A percentile compares a stretch with the other conserved stretches of the same genome.
phyloP scores from a whole-genome alignment of 345 rosid genomes.

The Toxicodendron radicans region DNA sequence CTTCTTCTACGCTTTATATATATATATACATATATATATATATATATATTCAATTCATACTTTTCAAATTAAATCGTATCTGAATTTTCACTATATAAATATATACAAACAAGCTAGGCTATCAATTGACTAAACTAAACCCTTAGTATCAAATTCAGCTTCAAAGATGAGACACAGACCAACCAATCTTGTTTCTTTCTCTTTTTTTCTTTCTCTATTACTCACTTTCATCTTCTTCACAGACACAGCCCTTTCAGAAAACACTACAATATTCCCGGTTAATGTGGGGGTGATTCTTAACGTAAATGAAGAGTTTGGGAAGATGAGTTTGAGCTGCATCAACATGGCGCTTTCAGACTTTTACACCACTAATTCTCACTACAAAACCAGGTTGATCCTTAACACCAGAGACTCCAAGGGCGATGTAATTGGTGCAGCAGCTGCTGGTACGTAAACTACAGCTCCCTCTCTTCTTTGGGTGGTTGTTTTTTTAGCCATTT shows the following conservation, averaged over 20 bases:
- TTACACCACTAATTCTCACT: conserved; percentile 32
- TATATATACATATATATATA: too few relatives aligned
- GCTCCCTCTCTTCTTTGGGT: not conserved
- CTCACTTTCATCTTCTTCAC: not conserved
- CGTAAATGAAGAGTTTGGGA: conserved; percentile 20
- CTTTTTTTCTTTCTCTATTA: not conserved
- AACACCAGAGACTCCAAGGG: conserved; percentile 37
- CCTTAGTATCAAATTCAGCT: not conserved
- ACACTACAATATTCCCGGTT: conserved; percentile 27
- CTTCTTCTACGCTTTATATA: too few relatives aligned
- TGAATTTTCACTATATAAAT: not conserved
- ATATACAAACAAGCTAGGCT: too few relatives aligned
- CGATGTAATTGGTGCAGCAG: conserved; percentile 51
- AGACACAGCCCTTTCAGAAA: conserved; percentile 22
- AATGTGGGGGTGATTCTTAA: conserved; percentile 58
- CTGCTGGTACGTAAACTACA: conserved; percentile 46
- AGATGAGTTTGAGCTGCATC: conserved; percentile 41
- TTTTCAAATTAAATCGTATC: too few relatives aligned
- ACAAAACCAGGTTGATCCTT: conserved; percentile 49
- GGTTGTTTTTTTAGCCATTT: too few relatives aligned
- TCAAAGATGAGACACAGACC: not conserved
- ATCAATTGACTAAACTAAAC: too few relatives aligned
- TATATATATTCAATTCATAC: too few relatives aligned
- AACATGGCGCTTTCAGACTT: conserved; percentile 56
- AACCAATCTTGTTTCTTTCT: not conserved